Percentiles rank a stretch among this genome's conserved stretches.
phyloP scores from a whole-genome alignment of 345 rosid species.

The Brassica nigra region DNA sequence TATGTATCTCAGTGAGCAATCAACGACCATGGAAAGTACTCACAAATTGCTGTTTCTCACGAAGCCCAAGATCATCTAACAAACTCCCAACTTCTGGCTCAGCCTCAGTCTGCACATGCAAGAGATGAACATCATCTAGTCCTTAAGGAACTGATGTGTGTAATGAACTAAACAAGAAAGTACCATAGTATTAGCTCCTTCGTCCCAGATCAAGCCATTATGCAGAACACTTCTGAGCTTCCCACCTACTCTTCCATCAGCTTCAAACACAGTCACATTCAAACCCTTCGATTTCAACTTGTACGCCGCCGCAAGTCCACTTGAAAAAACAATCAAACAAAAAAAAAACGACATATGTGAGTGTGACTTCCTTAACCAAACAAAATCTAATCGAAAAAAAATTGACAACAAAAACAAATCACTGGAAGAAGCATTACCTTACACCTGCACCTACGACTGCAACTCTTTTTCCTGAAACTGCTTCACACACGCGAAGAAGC shows the following conservation, averaged over 20 bases:
- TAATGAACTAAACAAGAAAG: background rate
- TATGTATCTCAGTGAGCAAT: background rate
- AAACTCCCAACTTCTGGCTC: slow-evolving; percentile 72
- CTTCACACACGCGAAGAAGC: slow-evolving; percentile 5
- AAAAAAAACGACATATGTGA: background rate
- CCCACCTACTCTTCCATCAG: slow-evolving; percentile 87
- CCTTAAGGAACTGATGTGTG: background rate
- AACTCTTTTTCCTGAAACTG: slow-evolving; percentile 58
- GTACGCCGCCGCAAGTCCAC: slow-evolving; percentile 95
- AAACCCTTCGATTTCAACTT: slow-evolving; percentile 79
- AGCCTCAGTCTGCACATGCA: slow-evolving; percentile 67
- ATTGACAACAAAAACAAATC: background rate
- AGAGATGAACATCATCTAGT: background rate
- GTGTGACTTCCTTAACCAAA: background rate
- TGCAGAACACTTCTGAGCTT: slow-evolving; percentile 67
- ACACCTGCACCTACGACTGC: slow-evolving; percentile 90
- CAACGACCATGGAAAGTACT: slow-evolving; percentile 36
- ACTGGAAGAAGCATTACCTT: slow-evolving; percentile 50
- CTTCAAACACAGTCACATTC: slow-evolving; percentile 79
- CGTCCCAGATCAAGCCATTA: slow-evolving; percentile 79
- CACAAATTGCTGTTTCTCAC: slow-evolving; percentile 82
- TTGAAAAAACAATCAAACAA: slow-evolving; percentile 19
- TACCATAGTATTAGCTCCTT: slow-evolving; percentile 98
- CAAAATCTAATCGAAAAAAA: background rate
- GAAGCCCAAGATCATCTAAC: slow-evolving; percentile 79